Percentiles rank a stretch among this genome's conserved stretches.
Conservation (phyloP, 306 rosid genomes). For the Prunus persica region Prunus_persica_NCBIv2 NC_034009.1:38076001-38076500, state of each 20-base stretch:
- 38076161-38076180: neutral
- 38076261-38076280: too few relatives aligned
- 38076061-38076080: neutral
- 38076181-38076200: too few relatives aligned
- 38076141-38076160: neutral
- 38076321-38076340: neutral
- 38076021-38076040: neutral
- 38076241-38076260: neutral
- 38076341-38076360: neutral
- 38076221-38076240: constrained; percentile 7
- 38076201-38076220: neutral
- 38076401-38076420: constrained; percentile 12
- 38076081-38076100: neutral
- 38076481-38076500: too few relatives aligned
- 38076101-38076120: neutral
- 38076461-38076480: neutral
- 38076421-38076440: neutral
- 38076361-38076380: neutral
- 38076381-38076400: constrained; percentile 8
- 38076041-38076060: neutral
- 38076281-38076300: too few relatives aligned
- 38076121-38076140: neutral
- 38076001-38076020: neutral
- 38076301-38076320: neutral
- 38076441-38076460: neutral